Conservation (phyloP, 495 filamentous ascomycete species). For the Lasiosphaeria hispida region DNA sequence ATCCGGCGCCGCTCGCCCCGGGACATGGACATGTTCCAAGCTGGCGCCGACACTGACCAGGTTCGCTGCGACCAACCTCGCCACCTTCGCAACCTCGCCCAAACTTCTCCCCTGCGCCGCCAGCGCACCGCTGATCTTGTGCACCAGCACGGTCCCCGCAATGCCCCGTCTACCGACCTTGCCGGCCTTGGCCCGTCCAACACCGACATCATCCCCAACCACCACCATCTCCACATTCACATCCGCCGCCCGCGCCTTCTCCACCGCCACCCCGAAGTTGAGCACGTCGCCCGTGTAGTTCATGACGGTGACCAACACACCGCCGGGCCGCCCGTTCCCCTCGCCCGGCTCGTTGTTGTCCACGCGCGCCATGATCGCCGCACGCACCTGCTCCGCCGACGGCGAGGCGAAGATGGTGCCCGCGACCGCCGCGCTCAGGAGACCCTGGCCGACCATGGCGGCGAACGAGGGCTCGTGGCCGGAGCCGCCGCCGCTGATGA, state of each 20-base stretch:
- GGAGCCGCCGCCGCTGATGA: constrained; percentile 86
- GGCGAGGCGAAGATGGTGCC: constrained; percentile 94
- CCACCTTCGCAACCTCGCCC: constrained; percentile 69
- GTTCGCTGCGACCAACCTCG: constrained; percentile 69
- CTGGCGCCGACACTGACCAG: constrained; percentile 83
- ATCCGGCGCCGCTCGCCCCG: constrained; percentile 58
- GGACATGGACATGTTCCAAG: constrained; percentile 88
- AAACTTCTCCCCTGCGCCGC: constrained; percentile 65
- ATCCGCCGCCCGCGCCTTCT: constrained; percentile 84
- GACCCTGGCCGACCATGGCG: constrained; percentile 61
- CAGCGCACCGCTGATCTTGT: constrained; percentile 86
- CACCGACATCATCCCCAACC: constrained; percentile 93
- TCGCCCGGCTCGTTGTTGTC: constrained; percentile 49
- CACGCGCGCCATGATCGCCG: constrained; percentile 69
- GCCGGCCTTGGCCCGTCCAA: constrained; percentile 75
- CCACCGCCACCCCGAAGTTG: constrained; percentile 92
- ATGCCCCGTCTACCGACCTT: constrained; percentile 93
- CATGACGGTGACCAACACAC: constrained; percentile 70
- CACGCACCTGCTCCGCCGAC: constrained; percentile 79
- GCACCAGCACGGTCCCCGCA: constrained; percentile 82
- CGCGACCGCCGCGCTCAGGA: constrained; percentile 83
- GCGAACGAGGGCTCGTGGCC: constrained; percentile 93
- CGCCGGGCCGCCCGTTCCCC: constrained; percentile 26
- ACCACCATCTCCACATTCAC: constrained; percentile 86
- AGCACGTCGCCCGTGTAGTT: constrained; percentile 82